Percentiles rank a stretch among this genome's conserved stretches.
phyloP scores from a whole-genome alignment of 176 grass and related monocot genomes.

The Otatea glauca region DNA sequence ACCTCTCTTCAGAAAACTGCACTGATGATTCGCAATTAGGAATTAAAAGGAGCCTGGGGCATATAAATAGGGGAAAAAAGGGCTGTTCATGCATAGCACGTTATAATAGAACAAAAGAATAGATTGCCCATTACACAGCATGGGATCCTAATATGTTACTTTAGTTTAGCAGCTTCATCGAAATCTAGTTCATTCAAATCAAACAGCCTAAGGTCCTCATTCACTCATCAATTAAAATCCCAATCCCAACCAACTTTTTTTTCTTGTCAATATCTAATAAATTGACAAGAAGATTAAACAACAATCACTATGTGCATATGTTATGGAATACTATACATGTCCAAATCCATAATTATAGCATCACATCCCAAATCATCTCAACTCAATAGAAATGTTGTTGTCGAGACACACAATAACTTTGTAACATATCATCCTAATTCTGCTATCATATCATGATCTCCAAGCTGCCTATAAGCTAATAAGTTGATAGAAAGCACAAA shows the following conservation, averaged over 20 bases:
- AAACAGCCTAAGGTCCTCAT: neutral
- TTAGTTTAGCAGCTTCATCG: constrained; percentile 30
- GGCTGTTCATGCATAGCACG: too few relatives aligned
- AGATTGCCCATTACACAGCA: too few relatives aligned
- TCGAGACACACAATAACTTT: neutral
- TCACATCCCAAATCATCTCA: neutral
- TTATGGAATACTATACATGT: constrained; percentile 8
- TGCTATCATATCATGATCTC: constrained; percentile 1
- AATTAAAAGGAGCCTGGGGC: too few relatives aligned
- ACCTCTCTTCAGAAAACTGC: too few relatives aligned
- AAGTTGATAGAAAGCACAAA: neutral
- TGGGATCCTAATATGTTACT: too few relatives aligned
- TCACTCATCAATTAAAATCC: constrained; percentile 30
- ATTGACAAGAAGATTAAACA: neutral
- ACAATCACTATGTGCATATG: neutral
- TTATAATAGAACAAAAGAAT: too few relatives aligned
- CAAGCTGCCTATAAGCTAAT: constrained; percentile 23
- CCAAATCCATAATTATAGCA: constrained; percentile 20
- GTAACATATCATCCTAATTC: neutral
- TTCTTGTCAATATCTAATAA: constrained; percentile 14
- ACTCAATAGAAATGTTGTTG: neutral
- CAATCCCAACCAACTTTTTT: constrained; percentile 4
- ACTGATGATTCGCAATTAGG: too few relatives aligned
- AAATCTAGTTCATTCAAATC: constrained; percentile 16
- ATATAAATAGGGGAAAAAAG: too few relatives aligned